These are phyloP conservation scores for Amphirosellinia nigrospora DNA, from an alignment of 495 filamentous ascomycete species.

Conservation along the genomic window DNA sequence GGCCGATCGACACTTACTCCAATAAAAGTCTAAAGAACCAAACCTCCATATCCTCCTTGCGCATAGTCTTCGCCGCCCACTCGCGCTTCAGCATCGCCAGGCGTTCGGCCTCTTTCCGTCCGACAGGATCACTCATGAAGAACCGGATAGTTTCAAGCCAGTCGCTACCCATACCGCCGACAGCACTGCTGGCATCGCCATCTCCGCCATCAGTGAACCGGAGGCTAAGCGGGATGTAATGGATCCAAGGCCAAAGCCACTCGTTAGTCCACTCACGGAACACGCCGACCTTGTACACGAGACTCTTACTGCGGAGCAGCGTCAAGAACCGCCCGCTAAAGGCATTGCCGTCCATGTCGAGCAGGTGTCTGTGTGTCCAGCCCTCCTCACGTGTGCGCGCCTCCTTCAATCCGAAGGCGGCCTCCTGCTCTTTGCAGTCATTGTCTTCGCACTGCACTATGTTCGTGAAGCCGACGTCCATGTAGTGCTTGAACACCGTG, in stretches of 20 bases:
- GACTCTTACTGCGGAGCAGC: not conserved
- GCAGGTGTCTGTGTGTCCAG: not conserved
- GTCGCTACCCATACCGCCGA: too few relatives aligned
- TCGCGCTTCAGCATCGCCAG: not conserved
- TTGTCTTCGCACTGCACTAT: too few relatives aligned
- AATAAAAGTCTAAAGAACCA: conserved; percentile 5
- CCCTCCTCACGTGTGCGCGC: not conserved
- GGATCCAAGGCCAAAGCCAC: not conserved
- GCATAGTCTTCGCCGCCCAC: not conserved
- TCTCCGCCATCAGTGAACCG: not conserved
- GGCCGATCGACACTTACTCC: too few relatives aligned
- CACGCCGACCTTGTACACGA: not conserved
- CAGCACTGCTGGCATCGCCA: too few relatives aligned
- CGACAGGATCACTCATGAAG: not conserved
- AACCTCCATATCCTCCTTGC: not conserved
- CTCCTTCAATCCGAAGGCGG: not conserved
- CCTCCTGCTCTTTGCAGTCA: too few relatives aligned
- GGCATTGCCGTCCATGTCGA: not conserved
- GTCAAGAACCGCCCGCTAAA: not conserved
- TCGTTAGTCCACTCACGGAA: not conserved
- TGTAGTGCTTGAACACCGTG: too few relatives aligned
- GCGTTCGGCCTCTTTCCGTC: not conserved
- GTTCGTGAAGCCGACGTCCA: too few relatives aligned
- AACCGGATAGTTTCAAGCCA: not conserved
- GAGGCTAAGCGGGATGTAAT: not conserved